Conservation (phyloP, 352 stramenopile genomes). For the Hyaloperonospora brassicae region DNA sequence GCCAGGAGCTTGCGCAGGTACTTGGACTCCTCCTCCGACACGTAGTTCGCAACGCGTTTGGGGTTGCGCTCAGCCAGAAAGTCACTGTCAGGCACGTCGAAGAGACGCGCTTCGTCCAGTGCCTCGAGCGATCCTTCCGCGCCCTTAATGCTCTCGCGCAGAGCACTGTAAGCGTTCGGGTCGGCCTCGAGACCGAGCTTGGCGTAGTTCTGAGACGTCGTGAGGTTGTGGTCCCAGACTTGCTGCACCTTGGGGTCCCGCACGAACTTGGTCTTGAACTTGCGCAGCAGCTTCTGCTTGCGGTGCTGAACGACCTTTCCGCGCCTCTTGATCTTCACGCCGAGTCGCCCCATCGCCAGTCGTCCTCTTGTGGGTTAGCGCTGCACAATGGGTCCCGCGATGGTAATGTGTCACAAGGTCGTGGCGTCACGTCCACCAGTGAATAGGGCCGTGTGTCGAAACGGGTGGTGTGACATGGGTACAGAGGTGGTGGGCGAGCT, state of each 20-base stretch:
- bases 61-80: conserved; percentile 69
- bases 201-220: conserved; percentile 74
- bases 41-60: conserved; percentile 60
- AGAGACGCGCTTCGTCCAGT: conserved; percentile 44
- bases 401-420: too few species aligned
- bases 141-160: conserved; percentile 38
- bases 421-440: too few species aligned
- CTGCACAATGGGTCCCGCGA: too few species aligned
- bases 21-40: conserved; percentile 70
- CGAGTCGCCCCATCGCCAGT: conserved; percentile 31
- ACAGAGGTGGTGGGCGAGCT: too few species aligned
- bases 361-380: too few species aligned
- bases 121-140: conserved; percentile 48
- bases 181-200: conserved; percentile 59
- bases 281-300: conserved; percentile 64
- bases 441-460: too few species aligned
- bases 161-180: conserved; percentile 48
- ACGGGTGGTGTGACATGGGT: too few species aligned
- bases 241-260: conserved; percentile 60
- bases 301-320: conserved; percentile 55
- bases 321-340: conserved; percentile 57
- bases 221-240: conserved; percentile 75
- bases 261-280: conserved; percentile 70
- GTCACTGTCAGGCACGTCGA: conserved; percentile 72
- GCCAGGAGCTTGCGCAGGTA: conserved; percentile 63